Base-by-base conservation (phyloP, 306 rosid species). In the Datisca glomerata region DNA sequence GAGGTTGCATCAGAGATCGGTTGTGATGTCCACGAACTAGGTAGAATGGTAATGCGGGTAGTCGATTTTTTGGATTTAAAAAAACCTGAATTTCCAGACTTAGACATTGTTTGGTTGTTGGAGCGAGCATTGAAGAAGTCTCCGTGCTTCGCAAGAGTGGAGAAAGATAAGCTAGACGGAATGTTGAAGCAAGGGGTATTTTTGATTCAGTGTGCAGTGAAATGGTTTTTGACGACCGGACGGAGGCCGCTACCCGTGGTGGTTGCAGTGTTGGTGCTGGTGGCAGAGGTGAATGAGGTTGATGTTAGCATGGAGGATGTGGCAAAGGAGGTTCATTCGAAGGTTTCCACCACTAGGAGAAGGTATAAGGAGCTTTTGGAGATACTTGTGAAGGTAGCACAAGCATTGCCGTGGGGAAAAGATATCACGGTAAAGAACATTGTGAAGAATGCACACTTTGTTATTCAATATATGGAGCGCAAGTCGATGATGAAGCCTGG, bases 321-420 rank as follows among this genome's bases (percentile, higher is more conserved):
- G 31, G 93, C 85, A 0, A 69, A 38, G 65, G 82, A 80, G 36
- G 61, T 71, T 25, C 74, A 69, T 54, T 78, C 80, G 4, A 48
- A 33, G 13, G 68, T 69, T 45, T 53, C 75, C 12, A 80, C 96
- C 3, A 55, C 85, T 63, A 77, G 41, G 64, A 21, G 51, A 5
- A 60, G 96, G 57, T 74, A 77, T 27, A 69, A 24, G 51, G 93
- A 85, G 66, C 79, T 80, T 37, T 49, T 74, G 17, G 70, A 77
- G 50, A 60, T 62, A 1, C 80, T 85, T 35, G 96, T 85, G 23
- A 59, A 85, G 59, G 87, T 64, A 14, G 93, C 93, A 0, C 72
- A 77, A 41, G 84, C 56, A 24, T 67, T 85, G 72, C 93, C 93
- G 27, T 85, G 96, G 96, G 96, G 96, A 15, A 74, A 63, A 61